phyloP scores from a whole-genome alignment of 805 yeast species.

The Cyberlindnera misumaiensis region DNA sequence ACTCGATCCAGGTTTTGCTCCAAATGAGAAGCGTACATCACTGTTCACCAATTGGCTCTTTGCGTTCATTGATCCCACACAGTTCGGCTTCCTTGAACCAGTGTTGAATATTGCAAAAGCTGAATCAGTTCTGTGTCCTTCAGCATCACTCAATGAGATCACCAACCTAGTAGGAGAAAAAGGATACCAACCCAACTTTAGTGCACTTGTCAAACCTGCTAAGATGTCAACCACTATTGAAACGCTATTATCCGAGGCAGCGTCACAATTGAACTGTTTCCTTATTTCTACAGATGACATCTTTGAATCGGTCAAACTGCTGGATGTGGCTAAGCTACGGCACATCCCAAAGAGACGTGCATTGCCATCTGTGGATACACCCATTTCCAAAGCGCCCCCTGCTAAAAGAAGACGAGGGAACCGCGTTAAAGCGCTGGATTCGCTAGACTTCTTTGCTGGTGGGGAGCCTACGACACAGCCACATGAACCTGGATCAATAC shows the following conservation, averaged over 20 bases:
- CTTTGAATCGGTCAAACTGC: slow-evolving; percentile 5
- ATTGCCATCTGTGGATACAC: slow-evolving; percentile 4
- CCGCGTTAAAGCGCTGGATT: slow-evolving; percentile 28
- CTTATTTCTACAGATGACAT: slow-evolving; percentile 24
- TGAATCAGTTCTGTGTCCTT: neutral
- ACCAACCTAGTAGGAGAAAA: slow-evolving; percentile 2
- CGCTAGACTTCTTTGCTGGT: slow-evolving; percentile 34
- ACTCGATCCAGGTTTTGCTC: slow-evolving; percentile 19
- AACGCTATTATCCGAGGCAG: neutral
- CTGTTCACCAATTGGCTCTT: slow-evolving; percentile 22
- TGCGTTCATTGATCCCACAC: slow-evolving; percentile 19
- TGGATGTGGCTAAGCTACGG: neutral
- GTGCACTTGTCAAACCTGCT: neutral
- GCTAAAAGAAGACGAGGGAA: slow-evolving; percentile 10
- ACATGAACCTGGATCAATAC: too few species aligned
- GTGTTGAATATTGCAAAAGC: slow-evolving; percentile 19
- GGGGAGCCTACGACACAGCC: slow-evolving; percentile 16
- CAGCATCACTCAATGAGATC: neutral
- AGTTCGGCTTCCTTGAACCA: slow-evolving; percentile 16
- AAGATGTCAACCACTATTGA: neutral
- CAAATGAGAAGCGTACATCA: slow-evolving; percentile 17
- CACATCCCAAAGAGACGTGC: neutral
- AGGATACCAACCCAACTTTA: neutral
- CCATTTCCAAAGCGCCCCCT: slow-evolving; percentile 4
- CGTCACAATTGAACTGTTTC: slow-evolving; percentile 11